phyloP scores from a whole-genome alignment of 2,329 filamentous ascomycete species.

The Mycosphaerella arachidis region DNA sequence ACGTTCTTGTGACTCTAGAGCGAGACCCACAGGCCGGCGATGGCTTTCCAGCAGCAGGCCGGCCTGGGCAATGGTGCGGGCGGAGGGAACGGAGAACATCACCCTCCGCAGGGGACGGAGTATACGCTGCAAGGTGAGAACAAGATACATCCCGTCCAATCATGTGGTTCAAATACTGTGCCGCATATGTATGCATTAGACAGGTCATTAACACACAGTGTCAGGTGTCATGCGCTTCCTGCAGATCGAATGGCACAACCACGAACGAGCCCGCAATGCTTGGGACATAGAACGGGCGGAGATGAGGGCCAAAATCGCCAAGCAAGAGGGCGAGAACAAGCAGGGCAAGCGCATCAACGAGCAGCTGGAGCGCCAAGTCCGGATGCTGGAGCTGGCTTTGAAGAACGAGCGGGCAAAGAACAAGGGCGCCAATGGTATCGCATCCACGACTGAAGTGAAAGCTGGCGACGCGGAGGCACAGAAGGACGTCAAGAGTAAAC shows the following conservation, averaged over 20 bases:
- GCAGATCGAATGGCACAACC: conserved; percentile 97
- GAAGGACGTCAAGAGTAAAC: conserved; percentile 34
- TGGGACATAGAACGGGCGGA: conserved; percentile 99
- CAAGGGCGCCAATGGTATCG: conserved; percentile 23
- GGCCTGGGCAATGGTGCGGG: conserved; percentile 56
- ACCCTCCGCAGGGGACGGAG: conserved; percentile 59
- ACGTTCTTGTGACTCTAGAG: background rate
- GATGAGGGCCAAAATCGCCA: conserved; percentile 96
- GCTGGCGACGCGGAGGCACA: conserved; percentile 11
- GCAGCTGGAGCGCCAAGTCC: conserved; percentile 83
- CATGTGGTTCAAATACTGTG: background rate
- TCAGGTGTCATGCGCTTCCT: conserved; percentile 97
- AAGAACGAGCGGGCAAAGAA: conserved; percentile 74
- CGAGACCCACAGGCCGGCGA: conserved; percentile 31
- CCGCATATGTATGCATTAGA: background rate
- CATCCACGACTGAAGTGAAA: conserved; percentile 18
- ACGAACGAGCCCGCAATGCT: conserved; percentile 93
- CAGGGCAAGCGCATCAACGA: conserved; percentile 85
- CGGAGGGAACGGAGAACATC: conserved; percentile 43
- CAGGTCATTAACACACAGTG: background rate
- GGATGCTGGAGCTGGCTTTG: conserved; percentile 81
- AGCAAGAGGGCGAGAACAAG: conserved; percentile 82
- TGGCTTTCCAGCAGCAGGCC: conserved; percentile 68
- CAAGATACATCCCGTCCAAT: background rate
- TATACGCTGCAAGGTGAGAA: conserved; percentile 67